Base-by-base conservation (phyloP, 2,329 filamentous ascomycete genomes). In the Fusarium falciforme region DNA sequence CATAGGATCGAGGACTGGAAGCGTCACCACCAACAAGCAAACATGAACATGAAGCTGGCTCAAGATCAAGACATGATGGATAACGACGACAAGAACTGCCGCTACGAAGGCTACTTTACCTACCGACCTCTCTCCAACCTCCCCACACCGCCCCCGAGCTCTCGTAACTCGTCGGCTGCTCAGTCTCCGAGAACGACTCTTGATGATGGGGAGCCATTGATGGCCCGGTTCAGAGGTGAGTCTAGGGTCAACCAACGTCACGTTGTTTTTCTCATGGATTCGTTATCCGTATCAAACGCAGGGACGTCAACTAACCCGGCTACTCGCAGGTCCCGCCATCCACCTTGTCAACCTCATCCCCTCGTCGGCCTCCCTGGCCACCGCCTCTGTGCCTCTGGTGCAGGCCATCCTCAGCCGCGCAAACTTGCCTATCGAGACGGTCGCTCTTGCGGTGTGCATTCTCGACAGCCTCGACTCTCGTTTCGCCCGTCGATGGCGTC, bases 81-180 rank as follows among this genome's bases (percentile, higher is more conserved):
- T 58, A 68, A 69, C 65, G 66, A 72, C 61, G 68, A 72, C 66
- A 73, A 63, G 59, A 65, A 67, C 66, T 68, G 67, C 71, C 68
- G 67, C 31, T 71, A 66, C 60, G 85, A 87, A 65, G 85, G 86
- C 72, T 90, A 89, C 81, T 90, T 91, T 77, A 91, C 90, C 73
- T 93, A 93, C 81, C 88, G 90, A 57, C 91, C 91, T 11, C 85
- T 93, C 61, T 93, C 91, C 33, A 92, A 91, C 80, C 86, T 93
- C 25, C 91, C 91, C 25, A 93, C 91, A 61, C 91, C 91, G 71
- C 91, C 91, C 52, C 87, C 87, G 12, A 91, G 89, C 52, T 87
- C 86, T 63, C 80, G 77, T 61, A 81, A 79, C 72, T 85, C 85
- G 12, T 85, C 84, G 36, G 83, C 83, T 31, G 78, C 80, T 44